phyloP scores from a whole-genome alignment of 2,329 filamentous ascomycete genomes.

The Aureobasidium namibiae region DNA sequence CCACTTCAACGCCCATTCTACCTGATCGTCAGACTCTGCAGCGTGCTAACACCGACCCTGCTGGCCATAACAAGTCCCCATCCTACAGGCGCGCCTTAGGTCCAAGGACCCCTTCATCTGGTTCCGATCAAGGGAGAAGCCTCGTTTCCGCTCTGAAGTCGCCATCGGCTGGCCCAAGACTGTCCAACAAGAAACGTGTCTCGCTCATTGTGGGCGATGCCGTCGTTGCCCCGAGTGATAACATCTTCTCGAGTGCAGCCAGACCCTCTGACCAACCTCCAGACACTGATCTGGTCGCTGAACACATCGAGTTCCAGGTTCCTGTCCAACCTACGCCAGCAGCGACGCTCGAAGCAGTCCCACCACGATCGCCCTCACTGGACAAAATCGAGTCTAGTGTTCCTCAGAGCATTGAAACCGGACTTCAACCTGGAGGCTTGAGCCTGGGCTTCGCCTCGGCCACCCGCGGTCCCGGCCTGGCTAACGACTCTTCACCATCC shows the following conservation, averaged over 20 bases:
- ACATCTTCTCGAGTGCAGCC: conserved; percentile 18
- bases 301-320: neutral
- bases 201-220: conserved; percentile 28
- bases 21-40: conserved; percentile 13
- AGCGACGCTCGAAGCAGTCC: neutral
- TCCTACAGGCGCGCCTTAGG: conserved; percentile 19
- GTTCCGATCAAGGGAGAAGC: conserved; percentile 26
- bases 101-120: conserved; percentile 27
- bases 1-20: neutral
- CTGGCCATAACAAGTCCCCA: conserved; percentile 6
- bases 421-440: neutral
- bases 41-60: conserved; percentile 24
- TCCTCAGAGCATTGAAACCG: neutral
- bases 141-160: conserved; percentile 29
- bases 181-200: conserved; percentile 25
- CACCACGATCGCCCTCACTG: neutral
- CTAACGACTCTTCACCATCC: neutral
- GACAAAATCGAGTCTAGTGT: neutral
- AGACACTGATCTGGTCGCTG: neutral
- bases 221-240: conserved; percentile 29
- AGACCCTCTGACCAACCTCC: neutral
- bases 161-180: conserved; percentile 17
- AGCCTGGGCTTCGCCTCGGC: conserved; percentile 5
- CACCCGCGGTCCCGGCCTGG: neutral
- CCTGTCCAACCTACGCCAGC: neutral